phyloP scores from a whole-genome alignment of 2,329 filamentous ascomycete species.

The Fusarium dlaminii region DNA sequence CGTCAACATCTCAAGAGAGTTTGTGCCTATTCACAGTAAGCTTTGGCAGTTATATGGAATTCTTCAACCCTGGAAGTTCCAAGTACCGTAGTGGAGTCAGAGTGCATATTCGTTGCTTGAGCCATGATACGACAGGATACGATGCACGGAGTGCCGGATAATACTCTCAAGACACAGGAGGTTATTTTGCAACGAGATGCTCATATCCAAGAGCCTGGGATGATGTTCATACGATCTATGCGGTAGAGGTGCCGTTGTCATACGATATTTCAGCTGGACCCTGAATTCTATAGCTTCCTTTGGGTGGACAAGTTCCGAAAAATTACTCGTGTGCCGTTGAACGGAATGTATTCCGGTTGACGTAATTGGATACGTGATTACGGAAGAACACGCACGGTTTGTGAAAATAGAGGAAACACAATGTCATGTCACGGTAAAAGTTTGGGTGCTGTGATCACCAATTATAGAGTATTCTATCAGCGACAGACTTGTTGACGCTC shows the following conservation, averaged over 20 bases:
- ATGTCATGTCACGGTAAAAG: background rate
- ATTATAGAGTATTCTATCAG: background rate
- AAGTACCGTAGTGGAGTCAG: background rate
- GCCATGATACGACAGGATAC: background rate
- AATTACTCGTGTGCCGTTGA: background rate
- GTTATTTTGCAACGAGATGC: background rate
- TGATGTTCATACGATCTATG: background rate
- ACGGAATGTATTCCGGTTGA: background rate
- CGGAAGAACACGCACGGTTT: background rate
- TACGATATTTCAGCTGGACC: conserved; percentile 8
- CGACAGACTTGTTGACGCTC: background rate
- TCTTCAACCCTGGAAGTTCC: background rate
- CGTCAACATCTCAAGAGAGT: too few species aligned
- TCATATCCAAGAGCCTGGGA: background rate
- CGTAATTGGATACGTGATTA: background rate
- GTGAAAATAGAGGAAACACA: background rate
- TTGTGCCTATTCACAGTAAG: background rate
- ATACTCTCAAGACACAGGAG: background rate
- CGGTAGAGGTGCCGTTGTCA: background rate
- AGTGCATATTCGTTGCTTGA: background rate
- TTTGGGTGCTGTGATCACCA: background rate
- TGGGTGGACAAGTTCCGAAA: background rate
- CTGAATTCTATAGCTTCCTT: background rate
- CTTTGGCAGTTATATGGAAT: background rate
- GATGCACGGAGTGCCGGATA: background rate